Conservation (phyloP, 768 basidiomycete genomes). For the Amanita muscaria region DNA sequence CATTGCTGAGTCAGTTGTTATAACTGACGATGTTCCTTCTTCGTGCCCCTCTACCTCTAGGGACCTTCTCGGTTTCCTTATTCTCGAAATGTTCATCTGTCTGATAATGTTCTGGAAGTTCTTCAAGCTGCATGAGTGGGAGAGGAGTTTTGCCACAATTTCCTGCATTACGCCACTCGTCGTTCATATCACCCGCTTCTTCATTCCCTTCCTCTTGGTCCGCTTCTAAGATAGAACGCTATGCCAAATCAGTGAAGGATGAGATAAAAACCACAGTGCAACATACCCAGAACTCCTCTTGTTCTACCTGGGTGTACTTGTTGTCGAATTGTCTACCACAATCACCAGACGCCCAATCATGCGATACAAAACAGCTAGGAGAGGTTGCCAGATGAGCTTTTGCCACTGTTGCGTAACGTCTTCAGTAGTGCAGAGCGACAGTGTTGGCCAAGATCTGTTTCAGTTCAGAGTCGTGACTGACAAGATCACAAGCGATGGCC, state of each 20-base stretch:
- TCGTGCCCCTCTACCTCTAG: constrained; percentile 81
- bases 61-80: constrained; percentile 48
- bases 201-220: constrained; percentile 88
- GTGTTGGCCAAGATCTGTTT: too few species aligned
- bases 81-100: constrained; percentile 71
- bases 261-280: constrained; percentile 3
- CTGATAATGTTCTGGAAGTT: constrained; percentile 89
- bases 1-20: constrained; percentile 89
- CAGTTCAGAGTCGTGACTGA: too few species aligned
- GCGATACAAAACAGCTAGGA: too few species aligned
- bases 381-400: too few species aligned
- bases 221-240: constrained; percentile 87
- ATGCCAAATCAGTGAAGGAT: constrained; percentile 12
- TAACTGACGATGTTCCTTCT: constrained; percentile 81
- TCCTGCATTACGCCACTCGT: constrained; percentile 76
- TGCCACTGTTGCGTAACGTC: too few species aligned
- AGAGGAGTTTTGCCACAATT: constrained; percentile 71
- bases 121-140: constrained; percentile 75
- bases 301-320: constrained; percentile 95
- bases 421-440: too few species aligned
- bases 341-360: too few species aligned
- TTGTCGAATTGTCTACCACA: constrained; percentile 98
- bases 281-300: constrained; percentile 86
- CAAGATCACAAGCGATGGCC: too few species aligned
- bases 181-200: constrained; percentile 87